These are phyloP conservation scores for Bolboschoenus planiculmis DNA, from an alignment of 176 grass and related monocot species.

Conservation along the genomic window DNA sequence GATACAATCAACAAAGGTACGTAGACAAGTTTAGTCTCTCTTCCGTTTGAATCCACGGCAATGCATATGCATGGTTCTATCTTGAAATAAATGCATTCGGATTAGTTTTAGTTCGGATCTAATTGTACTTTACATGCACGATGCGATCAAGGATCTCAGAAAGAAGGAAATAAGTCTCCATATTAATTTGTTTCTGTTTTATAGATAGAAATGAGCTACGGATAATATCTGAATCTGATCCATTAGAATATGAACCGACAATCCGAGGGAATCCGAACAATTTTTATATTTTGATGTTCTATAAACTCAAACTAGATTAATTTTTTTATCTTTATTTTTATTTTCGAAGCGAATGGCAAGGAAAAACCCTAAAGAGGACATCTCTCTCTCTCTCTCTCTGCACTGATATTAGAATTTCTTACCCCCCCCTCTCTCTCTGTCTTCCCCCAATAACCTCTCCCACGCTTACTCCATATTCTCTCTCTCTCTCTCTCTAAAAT, in stretches of 20 bases:
- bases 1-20: not conserved
- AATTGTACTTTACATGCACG: too few relatives aligned
- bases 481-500: constrained; percentile 16
- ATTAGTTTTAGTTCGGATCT: too few relatives aligned
- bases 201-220: too few relatives aligned
- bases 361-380: constrained; percentile 17
- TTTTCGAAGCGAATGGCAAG: not conserved
- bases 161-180: too few relatives aligned
- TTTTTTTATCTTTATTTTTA: too few relatives aligned
- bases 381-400: not conserved
- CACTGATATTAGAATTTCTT: not conserved
- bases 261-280: not conserved
- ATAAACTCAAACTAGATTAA: not conserved
- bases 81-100: too few relatives aligned
- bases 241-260: not conserved
- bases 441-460: constrained; percentile 11
- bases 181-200: too few relatives aligned
- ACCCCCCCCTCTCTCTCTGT: not conserved
- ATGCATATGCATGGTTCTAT: too few relatives aligned
- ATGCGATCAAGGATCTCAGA: too few relatives aligned
- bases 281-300: not conserved
- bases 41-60: too few relatives aligned
- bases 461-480: not conserved
- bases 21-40: too few relatives aligned
- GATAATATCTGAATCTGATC: not conserved